Evolutionary conservation across 768 basidiomycete species (phyloP).

Genomic region (Dioszegia crocea): DNA sequence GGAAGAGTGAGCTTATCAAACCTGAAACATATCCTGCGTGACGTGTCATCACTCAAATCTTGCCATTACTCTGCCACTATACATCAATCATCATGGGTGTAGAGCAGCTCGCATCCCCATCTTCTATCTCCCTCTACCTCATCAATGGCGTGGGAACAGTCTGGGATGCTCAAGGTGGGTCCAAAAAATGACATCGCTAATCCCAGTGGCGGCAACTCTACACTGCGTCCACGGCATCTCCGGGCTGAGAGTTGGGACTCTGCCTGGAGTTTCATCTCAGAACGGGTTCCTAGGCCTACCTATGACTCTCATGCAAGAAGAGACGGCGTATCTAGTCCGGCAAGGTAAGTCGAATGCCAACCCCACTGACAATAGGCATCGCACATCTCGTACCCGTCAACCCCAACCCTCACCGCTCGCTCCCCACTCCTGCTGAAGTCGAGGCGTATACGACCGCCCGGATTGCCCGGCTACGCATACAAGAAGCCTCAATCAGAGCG

Average conservation of each 20-base stretch:
- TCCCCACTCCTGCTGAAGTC: constrained; percentile 55
- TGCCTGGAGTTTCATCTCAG: constrained; percentile 91
- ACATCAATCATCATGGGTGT: background rate
- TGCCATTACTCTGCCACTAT: background rate
- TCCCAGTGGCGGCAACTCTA: constrained; percentile 71
- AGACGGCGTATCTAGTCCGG: constrained; percentile 78
- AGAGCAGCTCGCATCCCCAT: background rate
- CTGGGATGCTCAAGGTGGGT: constrained; percentile 79
- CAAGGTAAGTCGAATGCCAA: constrained; percentile 57
- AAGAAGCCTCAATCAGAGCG: constrained; percentile 32
- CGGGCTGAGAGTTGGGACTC: constrained; percentile 79
- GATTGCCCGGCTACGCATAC: constrained; percentile 16
- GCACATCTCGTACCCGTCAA: constrained; percentile 72
- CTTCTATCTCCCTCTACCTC: constrained; percentile 61
- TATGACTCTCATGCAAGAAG: constrained; percentile 80
- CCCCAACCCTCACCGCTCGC: constrained; percentile 49
- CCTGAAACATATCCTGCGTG: constrained; percentile 1
- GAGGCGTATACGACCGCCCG: constrained; percentile 25
- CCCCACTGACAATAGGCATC: constrained; percentile 55
- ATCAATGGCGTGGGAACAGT: constrained; percentile 76
- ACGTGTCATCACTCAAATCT: constrained; percentile 4
- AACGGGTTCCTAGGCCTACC: constrained; percentile 96
- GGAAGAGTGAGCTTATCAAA: background rate
- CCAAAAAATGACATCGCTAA: background rate
- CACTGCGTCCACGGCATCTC: constrained; percentile 77